Conservation (phyloP, 768 basidiomycete genomes). For the Psilocybe cyanescens region DNA sequence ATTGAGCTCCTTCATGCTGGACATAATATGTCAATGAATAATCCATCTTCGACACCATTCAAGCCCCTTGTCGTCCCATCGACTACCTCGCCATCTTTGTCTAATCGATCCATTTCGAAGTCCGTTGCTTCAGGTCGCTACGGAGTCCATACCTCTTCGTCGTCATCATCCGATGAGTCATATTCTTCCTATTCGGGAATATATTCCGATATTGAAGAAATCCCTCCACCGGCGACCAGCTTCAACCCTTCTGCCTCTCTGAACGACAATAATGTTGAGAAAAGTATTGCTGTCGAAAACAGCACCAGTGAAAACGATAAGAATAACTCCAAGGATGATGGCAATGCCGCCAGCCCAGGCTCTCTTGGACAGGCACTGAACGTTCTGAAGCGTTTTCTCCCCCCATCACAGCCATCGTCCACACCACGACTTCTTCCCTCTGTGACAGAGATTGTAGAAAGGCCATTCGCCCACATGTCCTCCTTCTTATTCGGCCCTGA, state of each 20-base stretch:
- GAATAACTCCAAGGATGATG: not conserved
- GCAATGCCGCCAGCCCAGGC: not conserved
- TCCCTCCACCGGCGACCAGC: conserved; percentile 31
- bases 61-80: conserved; percentile 35
- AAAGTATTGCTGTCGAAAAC: not conserved
- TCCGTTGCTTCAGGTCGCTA: conserved; percentile 58
- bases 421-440: conserved; percentile 20
- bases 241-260: conserved; percentile 28
- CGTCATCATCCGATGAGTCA: conserved; percentile 50
- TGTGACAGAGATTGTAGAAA: conserved; percentile 24
- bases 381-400: conserved; percentile 34
- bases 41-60: conserved; percentile 20
- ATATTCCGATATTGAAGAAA: conserved; percentile 62
- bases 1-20: conserved; percentile 55
- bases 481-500: conserved; percentile 17
- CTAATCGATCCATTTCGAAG: conserved; percentile 19
- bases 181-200: conserved; percentile 32
- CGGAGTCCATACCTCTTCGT: conserved; percentile 55
- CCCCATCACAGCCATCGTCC: conserved; percentile 28
- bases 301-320: not conserved
- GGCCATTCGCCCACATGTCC: conserved; percentile 16
- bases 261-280: not conserved
- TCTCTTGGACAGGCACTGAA: conserved; percentile 32
- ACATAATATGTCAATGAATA: not conserved
- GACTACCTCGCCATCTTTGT: conserved; percentile 16